Conservation (phyloP, 2,329 filamentous ascomycete genomes). For the Trichoderma guizhouense region DNA sequence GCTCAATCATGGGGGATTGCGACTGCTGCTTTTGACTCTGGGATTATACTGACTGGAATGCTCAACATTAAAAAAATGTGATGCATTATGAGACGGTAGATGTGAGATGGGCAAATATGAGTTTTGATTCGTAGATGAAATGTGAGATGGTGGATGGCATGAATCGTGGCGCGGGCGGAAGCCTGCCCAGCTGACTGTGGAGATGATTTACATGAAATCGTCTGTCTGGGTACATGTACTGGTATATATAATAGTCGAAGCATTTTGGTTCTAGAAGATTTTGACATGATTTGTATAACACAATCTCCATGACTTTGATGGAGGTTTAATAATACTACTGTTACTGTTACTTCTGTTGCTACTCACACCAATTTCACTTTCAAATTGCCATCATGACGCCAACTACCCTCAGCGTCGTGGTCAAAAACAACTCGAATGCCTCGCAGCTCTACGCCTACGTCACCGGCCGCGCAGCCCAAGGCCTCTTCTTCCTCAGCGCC, state of each 20-base stretch:
- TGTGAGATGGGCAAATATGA: not conserved
- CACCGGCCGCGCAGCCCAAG: constrained; percentile 59
- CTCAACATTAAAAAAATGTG: too few relatives aligned
- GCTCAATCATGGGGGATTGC: not conserved
- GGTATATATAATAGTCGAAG: not conserved
- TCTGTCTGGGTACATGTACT: too few relatives aligned
- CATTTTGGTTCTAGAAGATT: not conserved
- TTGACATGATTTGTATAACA: not conserved
- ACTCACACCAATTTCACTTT: too few relatives aligned
- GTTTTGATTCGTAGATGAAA: not conserved
- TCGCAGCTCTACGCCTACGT: constrained; percentile 62
- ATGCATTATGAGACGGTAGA: too few relatives aligned
- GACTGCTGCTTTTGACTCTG: too few relatives aligned
- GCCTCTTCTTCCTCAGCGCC: constrained; percentile 58
- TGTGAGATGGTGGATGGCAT: not conserved
- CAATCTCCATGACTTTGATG: not conserved
- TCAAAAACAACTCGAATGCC: constrained; percentile 64
- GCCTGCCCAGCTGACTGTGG: not conserved
- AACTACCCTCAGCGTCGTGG: constrained; percentile 52
- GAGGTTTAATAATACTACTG: too few relatives aligned
- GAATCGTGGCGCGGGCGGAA: not conserved
- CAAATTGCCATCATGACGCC: constrained; percentile 19
- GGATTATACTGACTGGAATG: too few relatives aligned
- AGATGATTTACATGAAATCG: not conserved
- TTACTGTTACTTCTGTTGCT: too few relatives aligned